phyloP scores from a whole-genome alignment of 1,139 yeast genomes.

The Kluyveromyces sp. region DNA sequence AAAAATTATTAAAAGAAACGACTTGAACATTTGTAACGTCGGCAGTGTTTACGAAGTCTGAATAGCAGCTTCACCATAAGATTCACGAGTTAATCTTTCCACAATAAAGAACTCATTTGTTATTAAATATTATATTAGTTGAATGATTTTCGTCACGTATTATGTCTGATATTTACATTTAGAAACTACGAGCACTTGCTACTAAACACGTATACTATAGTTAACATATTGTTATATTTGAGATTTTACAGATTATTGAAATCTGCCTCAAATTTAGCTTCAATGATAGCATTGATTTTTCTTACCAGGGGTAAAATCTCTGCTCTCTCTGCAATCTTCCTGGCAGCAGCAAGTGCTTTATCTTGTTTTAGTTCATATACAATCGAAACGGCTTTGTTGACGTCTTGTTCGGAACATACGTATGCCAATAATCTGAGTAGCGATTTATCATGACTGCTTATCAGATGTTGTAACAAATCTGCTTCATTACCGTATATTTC shows the following conservation, averaged over 20 bases:
- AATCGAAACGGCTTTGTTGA: slow-evolving; percentile 61
- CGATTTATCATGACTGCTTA: slow-evolving; percentile 59
- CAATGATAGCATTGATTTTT: slow-evolving; percentile 60
- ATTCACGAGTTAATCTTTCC: not conserved
- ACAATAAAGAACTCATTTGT: no score
- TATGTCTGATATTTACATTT: no score
- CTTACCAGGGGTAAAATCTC: slow-evolving; percentile 59
- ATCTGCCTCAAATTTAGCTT: slow-evolving; percentile 36
- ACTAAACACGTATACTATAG: no score
- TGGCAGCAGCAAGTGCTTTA: slow-evolving; percentile 76
- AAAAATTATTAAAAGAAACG: slow-evolving; percentile 1
- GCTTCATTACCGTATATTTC: slow-evolving; percentile 35
- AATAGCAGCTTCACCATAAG: not conserved
- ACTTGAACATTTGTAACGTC: not conserved
- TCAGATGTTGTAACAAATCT: slow-evolving; percentile 44
- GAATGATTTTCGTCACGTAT: no score
- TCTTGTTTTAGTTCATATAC: slow-evolving; percentile 65
- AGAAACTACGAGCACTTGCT: no score
- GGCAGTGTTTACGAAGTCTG: not conserved
- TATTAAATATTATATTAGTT: no score
- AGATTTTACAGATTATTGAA: not conserved
- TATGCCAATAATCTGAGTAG: slow-evolving; percentile 68
- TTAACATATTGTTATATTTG: not conserved
- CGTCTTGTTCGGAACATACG: slow-evolving; percentile 62
- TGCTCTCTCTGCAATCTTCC: slow-evolving; percentile 74